Conservation (phyloP, 495 filamentous ascomycete genomes). For the Extremus antarcticus region DNA sequence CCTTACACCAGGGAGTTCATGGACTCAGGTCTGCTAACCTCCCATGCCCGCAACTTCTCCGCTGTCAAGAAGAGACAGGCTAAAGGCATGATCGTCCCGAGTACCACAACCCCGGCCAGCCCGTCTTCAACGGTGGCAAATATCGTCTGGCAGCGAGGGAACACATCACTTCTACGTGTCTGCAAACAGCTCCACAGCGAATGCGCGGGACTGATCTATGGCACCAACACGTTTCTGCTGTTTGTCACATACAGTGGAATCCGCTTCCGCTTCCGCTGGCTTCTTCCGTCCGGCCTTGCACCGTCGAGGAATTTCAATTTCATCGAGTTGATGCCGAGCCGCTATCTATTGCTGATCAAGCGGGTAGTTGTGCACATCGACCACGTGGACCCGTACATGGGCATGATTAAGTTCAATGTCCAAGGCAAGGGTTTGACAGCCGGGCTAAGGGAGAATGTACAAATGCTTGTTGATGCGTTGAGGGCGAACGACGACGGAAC, state of each 20-base stretch:
- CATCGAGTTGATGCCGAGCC: constrained; percentile 24
- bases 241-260: constrained; percentile 39
- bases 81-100: background rate
- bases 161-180: constrained; percentile 20
- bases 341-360: constrained; percentile 28
- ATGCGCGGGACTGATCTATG: constrained; percentile 29
- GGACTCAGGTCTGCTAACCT: constrained; percentile 8
- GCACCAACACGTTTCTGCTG: constrained; percentile 39
- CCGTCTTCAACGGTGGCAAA: constrained; percentile 14
- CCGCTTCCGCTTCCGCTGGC: constrained; percentile 30
- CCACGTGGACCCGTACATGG: constrained; percentile 32
- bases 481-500: constrained; percentile 5
- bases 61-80: constrained; percentile 12
- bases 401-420: constrained; percentile 36
- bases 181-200: constrained; percentile 29
- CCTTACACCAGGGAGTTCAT: constrained; percentile 22
- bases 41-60: constrained; percentile 17
- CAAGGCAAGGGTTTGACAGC: constrained; percentile 26
- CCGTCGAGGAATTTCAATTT: constrained; percentile 26
- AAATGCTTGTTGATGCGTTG: constrained; percentile 24
- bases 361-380: constrained; percentile 31
- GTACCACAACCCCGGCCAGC: no score
- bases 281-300: constrained; percentile 25
- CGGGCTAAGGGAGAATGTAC: constrained; percentile 26
- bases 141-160: constrained; percentile 29